A percentile compares a stretch with the other conserved stretches of the same genome.
These are phyloP conservation scores for Dothideomycetes sp. DNA, from an alignment of 2,329 filamentous ascomycete genomes.

Conservation along the genomic window DNA sequence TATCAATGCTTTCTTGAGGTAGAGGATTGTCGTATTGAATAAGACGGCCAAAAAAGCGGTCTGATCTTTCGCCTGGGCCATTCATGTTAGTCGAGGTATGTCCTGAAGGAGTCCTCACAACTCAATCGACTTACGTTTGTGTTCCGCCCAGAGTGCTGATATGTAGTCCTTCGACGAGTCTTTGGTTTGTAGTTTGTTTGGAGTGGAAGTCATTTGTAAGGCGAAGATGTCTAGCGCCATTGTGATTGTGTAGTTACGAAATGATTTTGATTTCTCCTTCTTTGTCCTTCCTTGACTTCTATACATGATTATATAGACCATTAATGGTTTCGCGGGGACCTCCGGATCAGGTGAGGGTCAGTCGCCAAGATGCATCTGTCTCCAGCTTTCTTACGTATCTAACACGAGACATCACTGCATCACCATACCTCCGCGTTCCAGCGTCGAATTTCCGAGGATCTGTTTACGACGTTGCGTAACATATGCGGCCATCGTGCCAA, in stretches of 20 bases:
- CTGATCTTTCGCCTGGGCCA: background rate
- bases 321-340: background rate
- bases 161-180: background rate
- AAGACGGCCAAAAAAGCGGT: background rate
- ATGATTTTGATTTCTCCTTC: background rate
- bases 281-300: background rate
- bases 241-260: no score
- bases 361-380: background rate
- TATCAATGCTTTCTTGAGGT: background rate
- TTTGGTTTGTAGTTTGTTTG: background rate
- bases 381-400: background rate
- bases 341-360: background rate
- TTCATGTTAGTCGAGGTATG: background rate
- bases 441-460: no score
- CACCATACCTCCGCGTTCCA: no score
- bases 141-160: background rate
- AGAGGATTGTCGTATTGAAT: background rate
- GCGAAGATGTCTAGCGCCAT: background rate
- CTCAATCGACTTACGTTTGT: background rate
- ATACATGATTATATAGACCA: background rate
- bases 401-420: background rate
- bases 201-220: background rate
- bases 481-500: no score
- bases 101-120: background rate
- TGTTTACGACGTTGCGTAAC: no score